Evolutionary conservation across 2,329 filamentous ascomycete species (phyloP), one percentile per base, ranked within the genome.

Genomic region (Erysiphe neolycopersici): DNA sequence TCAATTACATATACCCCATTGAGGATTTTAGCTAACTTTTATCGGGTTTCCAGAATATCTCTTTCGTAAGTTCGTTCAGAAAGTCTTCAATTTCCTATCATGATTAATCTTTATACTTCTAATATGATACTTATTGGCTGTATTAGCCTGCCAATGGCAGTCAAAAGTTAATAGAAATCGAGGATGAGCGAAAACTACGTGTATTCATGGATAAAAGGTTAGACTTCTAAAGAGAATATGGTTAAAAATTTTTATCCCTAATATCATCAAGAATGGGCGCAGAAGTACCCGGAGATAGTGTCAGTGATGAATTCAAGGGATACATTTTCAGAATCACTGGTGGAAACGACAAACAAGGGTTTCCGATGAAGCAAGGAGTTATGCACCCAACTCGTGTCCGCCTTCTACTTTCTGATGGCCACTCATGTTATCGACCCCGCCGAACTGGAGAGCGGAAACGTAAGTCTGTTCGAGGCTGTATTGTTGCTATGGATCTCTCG

Each of bases 321-420:
- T 98, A 98, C 74, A 78, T 98, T 71, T 84, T 98, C 79, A 79
- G 76, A 64, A 95, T 98, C 72, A 98, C 89, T 60, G 91, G 89
- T 62, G 89, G 91, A 64, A 98, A 98, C 80, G 89, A 98, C 81
- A 98, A 98, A 83, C 91, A 98, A 75, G 89, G 89, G 72, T 98
- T 98, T 77, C 89, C 89, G 59, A 98, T 98, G 89, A 98, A 98
- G 84, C 91, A 98, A 79, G 89, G 89, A 74, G 81, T 92, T 65
- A 87, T 98, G 75, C 81, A 92, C 67, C 85, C 89, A 60, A 89
- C 82, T 65, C 89, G 89, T 89, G 89, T 94, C 69, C 79, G 82
- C 58, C 84, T 98, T 56, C 80, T 98, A 60, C 83, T 98, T 62
- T 63, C 79, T 63, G 84, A 92, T 46, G 89, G 89, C 65, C 89